phyloP scores from a whole-genome alignment of 2,329 filamentous ascomycete species.

The Stylonectria norvegica region DNA sequence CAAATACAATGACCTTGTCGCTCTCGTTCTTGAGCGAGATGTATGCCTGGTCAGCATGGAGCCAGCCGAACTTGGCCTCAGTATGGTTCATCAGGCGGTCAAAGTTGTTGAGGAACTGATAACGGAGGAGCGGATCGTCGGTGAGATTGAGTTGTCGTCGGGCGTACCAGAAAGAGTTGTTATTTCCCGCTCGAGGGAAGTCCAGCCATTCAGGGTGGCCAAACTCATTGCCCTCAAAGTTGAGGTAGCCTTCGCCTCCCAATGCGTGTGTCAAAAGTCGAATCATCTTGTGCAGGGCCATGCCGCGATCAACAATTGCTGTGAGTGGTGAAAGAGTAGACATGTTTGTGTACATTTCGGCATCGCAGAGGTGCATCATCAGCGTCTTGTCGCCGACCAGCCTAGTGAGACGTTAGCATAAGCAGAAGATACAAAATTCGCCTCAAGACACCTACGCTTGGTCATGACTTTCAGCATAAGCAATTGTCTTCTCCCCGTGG shows the following conservation, averaged over 20 bases:
- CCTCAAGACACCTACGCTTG: slow-evolving; percentile 69
- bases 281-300: slow-evolving; percentile 96
- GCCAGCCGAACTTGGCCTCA: slow-evolving; percentile 89
- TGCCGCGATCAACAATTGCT: slow-evolving; percentile 81
- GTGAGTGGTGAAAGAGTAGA: slow-evolving; percentile 81
- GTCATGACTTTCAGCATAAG: slow-evolving; percentile 95
- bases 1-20: slow-evolving; percentile 95
- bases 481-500: slow-evolving; percentile 96
- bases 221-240: slow-evolving; percentile 99
- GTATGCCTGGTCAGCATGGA: slow-evolving; percentile 80
- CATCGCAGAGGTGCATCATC: slow-evolving; percentile 98
- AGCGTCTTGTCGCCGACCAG: slow-evolving; percentile 95
- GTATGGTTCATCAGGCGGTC: slow-evolving; percentile 86
- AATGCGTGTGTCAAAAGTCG: slow-evolving; percentile 86
- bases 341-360: slow-evolving; percentile 98
- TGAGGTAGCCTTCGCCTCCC: slow-evolving; percentile 94
- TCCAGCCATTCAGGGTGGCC: slow-evolving; percentile 99
- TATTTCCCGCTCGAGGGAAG: slow-evolving; percentile 89
- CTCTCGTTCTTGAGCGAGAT: slow-evolving; percentile 89
- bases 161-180: slow-evolving; percentile 92
- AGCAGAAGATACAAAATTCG: slow-evolving; percentile 14
- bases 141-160: slow-evolving; percentile 90
- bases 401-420: slow-evolving; percentile 42
- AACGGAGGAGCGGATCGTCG: slow-evolving; percentile 80
- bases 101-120: slow-evolving; percentile 89